Evolutionary conservation across 2,329 filamentous ascomycete species (phyloP), one percentile per base, ranked within the genome.

Genomic region (Ustulina deusta): DNA sequence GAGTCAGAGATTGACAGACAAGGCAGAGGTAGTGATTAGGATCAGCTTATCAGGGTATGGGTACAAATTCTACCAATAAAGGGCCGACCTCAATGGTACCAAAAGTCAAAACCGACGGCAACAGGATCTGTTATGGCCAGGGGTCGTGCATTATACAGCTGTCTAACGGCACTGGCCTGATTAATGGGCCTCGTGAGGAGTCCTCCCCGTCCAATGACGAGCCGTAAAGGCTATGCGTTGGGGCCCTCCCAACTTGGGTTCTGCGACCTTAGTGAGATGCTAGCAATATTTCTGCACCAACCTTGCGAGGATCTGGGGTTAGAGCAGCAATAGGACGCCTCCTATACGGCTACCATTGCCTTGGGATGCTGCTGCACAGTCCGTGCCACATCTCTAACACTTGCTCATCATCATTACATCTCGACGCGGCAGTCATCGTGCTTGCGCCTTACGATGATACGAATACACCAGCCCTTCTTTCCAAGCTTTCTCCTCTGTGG

Each of bases 271-370:
- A 52, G 38, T 59, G 38, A 63, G 62, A 68, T 69, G 65, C 68
- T 54, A 57, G 65, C 62, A 66, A 61, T 61, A 65, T 49, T 42
- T 61, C 61, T 70, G 65, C 65, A 66, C 32, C 59, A 66, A 66
- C 60, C 62, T 61, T 63, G 63, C 32, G 69, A 68, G 56, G 69
- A 69, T 70, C 69, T 61, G 66, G 66, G 66, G 66, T 69, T 66
- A 40, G 66, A 55, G 52, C 59, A 63, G 61, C 63, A 66, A 63
- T 70, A 70, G 55, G 52, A 70, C 68, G 62, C 56, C 68, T 61
- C 55, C 65, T 70, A 69, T 65, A 66, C 62, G 44, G 62, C 65
- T 66, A 70, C 65, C 68, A 59, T 66, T 66, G 68, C 65, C 65
- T 59, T 70, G 68, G 68, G 68, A 68, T 70, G 34, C 48, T 64